A percentile compares a stretch with the other conserved stretches of the same genome.
phyloP scores from a whole-genome alignment of 2,329 filamentous ascomycete genomes.

The Sphaerostilbella broomeana region DNA sequence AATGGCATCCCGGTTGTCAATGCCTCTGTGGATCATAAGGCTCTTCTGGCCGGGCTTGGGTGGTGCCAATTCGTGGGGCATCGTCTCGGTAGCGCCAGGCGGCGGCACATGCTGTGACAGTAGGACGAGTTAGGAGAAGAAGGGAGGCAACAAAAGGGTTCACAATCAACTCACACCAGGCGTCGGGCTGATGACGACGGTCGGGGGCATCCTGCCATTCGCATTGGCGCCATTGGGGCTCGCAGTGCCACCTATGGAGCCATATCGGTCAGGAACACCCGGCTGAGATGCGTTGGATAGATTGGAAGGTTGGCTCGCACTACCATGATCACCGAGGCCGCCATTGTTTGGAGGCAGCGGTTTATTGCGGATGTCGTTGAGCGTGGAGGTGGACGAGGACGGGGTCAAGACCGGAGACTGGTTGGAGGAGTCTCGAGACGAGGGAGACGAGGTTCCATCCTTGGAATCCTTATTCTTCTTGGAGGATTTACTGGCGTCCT shows the following conservation, averaged over 20 bases:
- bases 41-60: constrained; percentile 90
- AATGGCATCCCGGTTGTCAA: constrained; percentile 84
- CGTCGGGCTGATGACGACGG: constrained; percentile 91
- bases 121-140: constrained; percentile 2
- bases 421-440: constrained; percentile 46
- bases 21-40: constrained; percentile 72
- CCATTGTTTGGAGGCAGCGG: constrained; percentile 56
- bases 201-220: constrained; percentile 58
- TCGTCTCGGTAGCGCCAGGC: constrained; percentile 89
- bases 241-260: constrained; percentile 26
- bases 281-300: constrained; percentile 32
- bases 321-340: constrained; percentile 36
- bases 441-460: constrained; percentile 75
- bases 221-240: constrained; percentile 31
- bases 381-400: constrained; percentile 79
- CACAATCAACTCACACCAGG: constrained; percentile 61
- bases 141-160: constrained; percentile 15
- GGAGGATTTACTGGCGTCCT: constrained; percentile 76
- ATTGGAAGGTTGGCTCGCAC: constrained; percentile 33
- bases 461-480: constrained; percentile 68
- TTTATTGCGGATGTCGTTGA: constrained; percentile 82
- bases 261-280: constrained; percentile 37
- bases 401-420: constrained; percentile 67
- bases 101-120: constrained; percentile 70
- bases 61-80: constrained; percentile 93